A percentile compares a stretch with the other conserved stretches of the same genome.
phyloP scores from a whole-genome alignment of 306 rosid genomes.

The Alnus rubra region DNA sequence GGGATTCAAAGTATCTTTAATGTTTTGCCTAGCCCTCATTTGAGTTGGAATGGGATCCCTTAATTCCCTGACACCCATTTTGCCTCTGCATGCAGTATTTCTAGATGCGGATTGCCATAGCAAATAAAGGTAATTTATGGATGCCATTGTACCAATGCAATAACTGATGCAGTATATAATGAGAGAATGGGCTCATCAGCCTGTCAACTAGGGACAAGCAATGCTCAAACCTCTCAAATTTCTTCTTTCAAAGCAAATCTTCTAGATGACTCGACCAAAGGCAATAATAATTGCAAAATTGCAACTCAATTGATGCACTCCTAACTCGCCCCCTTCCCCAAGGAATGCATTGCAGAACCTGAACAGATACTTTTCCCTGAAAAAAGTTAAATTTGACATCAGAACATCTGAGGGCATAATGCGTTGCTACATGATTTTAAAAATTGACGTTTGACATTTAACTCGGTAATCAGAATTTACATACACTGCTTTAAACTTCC shows the following conservation, averaged over 20 bases:
- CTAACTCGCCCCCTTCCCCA: neutral
- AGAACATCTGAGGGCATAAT: neutral
- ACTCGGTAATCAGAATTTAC: constrained; percentile 2
- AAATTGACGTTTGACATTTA: neutral
- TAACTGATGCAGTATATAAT: neutral
- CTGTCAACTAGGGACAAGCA: neutral
- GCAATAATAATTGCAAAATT: neutral
- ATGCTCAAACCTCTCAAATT: neutral
- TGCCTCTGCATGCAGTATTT: neutral
- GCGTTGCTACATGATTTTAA: neutral
- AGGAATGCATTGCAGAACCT: neutral
- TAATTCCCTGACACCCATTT: neutral
- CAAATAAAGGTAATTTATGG: neutral
- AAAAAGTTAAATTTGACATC: neutral
- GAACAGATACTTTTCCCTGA: neutral
- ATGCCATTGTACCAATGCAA: neutral
- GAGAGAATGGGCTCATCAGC: neutral
- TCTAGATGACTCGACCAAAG: neutral
- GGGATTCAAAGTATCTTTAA: neutral
- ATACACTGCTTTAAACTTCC: neutral
- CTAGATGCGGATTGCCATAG: neutral
- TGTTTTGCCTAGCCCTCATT: constrained; percentile 1
- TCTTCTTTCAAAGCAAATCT: constrained; percentile 4
- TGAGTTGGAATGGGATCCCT: neutral
- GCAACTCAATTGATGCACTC: neutral